phyloP scores from a whole-genome alignment of 179 eudicot genomes.

The Beta lomatogona region DNA sequence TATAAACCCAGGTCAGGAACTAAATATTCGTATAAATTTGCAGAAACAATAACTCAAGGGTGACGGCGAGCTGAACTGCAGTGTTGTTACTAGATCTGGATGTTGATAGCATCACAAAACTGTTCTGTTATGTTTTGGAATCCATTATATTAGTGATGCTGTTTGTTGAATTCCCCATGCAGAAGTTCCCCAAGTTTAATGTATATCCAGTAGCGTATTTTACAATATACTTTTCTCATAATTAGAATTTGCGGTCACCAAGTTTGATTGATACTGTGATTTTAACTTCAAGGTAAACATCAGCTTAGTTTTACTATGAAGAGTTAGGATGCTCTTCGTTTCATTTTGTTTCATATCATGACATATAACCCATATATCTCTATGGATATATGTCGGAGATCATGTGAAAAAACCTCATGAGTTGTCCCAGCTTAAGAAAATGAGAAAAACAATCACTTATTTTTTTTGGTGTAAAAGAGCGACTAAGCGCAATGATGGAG shows the following conservation, averaged over 20 bases:
- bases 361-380: too few relatives aligned
- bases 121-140: background rate
- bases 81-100: background rate
- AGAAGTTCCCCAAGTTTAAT: background rate
- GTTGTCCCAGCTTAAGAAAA: too few relatives aligned
- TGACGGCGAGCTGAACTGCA: background rate
- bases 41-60: conserved; percentile 9
- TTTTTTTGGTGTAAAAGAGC: too few relatives aligned
- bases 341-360: too few relatives aligned
- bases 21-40: background rate
- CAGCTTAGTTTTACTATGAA: too few relatives aligned
- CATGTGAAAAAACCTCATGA: too few relatives aligned
- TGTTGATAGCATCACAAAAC: background rate
- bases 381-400: too few relatives aligned
- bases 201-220: background rate
- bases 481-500: too few relatives aligned
- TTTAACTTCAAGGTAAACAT: too few relatives aligned
- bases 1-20: background rate
- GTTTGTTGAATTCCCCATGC: background rate
- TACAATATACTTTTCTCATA: background rate
- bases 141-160: too few relatives aligned
- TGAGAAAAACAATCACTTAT: too few relatives aligned
- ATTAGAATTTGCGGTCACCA: background rate
- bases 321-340: too few relatives aligned
- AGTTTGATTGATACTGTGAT: background rate